Conservation (phyloP, 768 basidiomycete genomes). For the Agaricus sinodeliciosus region DNA sequence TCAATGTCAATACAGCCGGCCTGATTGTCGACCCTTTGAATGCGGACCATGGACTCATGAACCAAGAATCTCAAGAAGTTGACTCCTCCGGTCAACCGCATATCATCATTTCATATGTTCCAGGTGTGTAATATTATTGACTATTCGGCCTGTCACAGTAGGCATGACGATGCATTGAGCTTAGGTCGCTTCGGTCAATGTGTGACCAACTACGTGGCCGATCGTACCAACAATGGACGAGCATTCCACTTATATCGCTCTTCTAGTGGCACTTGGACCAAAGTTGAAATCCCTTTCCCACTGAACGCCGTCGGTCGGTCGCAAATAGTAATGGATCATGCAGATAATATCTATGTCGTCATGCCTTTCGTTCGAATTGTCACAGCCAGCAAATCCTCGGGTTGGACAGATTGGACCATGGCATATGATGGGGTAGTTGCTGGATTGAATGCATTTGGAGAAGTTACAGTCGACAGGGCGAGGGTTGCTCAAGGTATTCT, state of each 20-base stretch:
- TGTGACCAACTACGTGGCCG: slow-evolving; percentile 33
- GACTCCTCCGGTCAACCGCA: slow-evolving; percentile 40
- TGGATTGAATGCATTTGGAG: slow-evolving; percentile 38
- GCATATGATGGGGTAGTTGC: slow-evolving; percentile 33
- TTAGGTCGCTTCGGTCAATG: slow-evolving; percentile 42
- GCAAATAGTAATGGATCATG: slow-evolving; percentile 35
- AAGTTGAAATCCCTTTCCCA: slow-evolving; percentile 39
- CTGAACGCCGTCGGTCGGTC: slow-evolving; percentile 37
- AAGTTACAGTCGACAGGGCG: slow-evolving; percentile 37
- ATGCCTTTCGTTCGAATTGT: slow-evolving; percentile 36
- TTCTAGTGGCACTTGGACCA: slow-evolving; percentile 33
- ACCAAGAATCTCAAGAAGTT: slow-evolving; percentile 42
- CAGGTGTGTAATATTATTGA: slow-evolving; percentile 22
- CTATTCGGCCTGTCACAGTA: not conserved
- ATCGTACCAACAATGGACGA: slow-evolving; percentile 28
- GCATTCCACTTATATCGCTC: slow-evolving; percentile 39
- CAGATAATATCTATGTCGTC: slow-evolving; percentile 39
- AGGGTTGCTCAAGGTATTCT: slow-evolving; percentile 30
- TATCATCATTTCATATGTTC: slow-evolving; percentile 41
- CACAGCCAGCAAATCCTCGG: slow-evolving; percentile 36
- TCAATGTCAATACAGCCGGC: slow-evolving; percentile 36
- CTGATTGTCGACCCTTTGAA: slow-evolving; percentile 38
- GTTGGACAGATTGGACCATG: slow-evolving; percentile 41
- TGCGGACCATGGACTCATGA: slow-evolving; percentile 45
- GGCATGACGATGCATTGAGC: not conserved